Conservation (phyloP, 495 filamentous ascomycete genomes). For the Aspergillus carlsbadensis region DNA sequence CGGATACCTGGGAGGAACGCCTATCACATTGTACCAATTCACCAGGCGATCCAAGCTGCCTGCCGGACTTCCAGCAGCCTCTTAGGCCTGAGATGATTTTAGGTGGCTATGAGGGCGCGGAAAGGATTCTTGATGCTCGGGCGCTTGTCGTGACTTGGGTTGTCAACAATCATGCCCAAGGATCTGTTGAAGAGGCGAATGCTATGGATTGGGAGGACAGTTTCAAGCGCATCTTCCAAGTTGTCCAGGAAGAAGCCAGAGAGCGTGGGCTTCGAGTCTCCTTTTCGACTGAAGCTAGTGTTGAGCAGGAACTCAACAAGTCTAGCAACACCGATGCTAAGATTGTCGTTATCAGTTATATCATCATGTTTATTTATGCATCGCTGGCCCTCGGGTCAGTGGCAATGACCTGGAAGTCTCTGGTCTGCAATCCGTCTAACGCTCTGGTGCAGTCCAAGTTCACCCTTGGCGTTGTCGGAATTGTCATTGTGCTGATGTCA, state of each 20-base stretch:
- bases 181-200: constrained; percentile 59
- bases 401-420: constrained; percentile 68
- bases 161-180: constrained; percentile 82
- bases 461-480: constrained; percentile 85
- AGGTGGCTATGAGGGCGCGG: constrained; percentile 70
- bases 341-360: constrained; percentile 94
- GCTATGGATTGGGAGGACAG: constrained; percentile 89
- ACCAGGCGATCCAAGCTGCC: constrained; percentile 68
- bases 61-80: constrained; percentile 84
- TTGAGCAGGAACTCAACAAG: constrained; percentile 92
- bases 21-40: constrained; percentile 70
- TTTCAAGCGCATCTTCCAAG: constrained; percentile 66
- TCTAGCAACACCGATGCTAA: constrained; percentile 97
- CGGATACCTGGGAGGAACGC: constrained; percentile 64
- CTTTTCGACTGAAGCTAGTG: constrained; percentile 89
- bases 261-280: constrained; percentile 79
- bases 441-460: constrained; percentile 94
- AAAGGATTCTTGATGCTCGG: constrained; percentile 66
- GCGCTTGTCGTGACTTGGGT: constrained; percentile 95
- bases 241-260: constrained; percentile 75
- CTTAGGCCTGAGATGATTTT: constrained; percentile 81
- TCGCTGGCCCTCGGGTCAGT: constrained; percentile 88
- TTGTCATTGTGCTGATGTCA: constrained; percentile 94
- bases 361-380: constrained; percentile 98
- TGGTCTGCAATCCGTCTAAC: constrained; percentile 76